Base-by-base conservation (phyloP, 345 rosid species). In the Eucalyptus curtisii region DNA sequence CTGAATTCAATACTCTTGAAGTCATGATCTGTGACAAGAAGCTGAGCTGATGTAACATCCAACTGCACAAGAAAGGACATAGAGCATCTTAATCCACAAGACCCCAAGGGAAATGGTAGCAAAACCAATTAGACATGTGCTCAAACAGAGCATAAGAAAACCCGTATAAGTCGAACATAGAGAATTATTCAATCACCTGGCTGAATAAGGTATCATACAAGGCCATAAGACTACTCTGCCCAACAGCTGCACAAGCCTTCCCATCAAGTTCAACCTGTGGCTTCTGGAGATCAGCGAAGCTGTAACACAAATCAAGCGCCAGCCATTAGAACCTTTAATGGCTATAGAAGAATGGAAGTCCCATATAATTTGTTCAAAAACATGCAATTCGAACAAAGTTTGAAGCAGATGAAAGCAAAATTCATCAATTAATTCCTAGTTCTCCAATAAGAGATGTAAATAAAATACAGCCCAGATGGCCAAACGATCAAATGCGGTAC, bases 171-270 rank as follows among this genome's bases (percentile, higher is more conserved):
- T 76, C 7, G 9, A 76, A 37, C 1, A 37, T 37, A 37, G 82
- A 37, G 45, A 76, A 76, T 76, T 37, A 44, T 37, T 47, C 85
- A 90, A 86, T 81, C 86, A 95, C 96, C 99, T 98, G 97, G 89
- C 93, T 92, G 86, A 98, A 98, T 92, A 98, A 90, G 53, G 97
- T 89, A 94, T 98, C 99, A 91, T 97, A 98, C 71, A 97, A 92
- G 90, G 99, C 97, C 99, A 98, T 97, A 53, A 98, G 95, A 92
- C 98, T 93, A 87, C 95, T 98, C 91, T 98, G 99, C 90, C 99
- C 99, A 90, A 98, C 99, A 91, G 97, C 99, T 42, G 99, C 99
- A 91, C 99, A 98, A 47, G 97, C 99, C 94, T 98, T 98, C 88
- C 99, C 99, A 92, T 95, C 97, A 89, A 97, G 94, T 86, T 98